Evolutionary conservation across 257 asterid species (phyloP), one percentile per base, ranked within the genome.

Genomic region (Penstemon davidsonii): DNA sequence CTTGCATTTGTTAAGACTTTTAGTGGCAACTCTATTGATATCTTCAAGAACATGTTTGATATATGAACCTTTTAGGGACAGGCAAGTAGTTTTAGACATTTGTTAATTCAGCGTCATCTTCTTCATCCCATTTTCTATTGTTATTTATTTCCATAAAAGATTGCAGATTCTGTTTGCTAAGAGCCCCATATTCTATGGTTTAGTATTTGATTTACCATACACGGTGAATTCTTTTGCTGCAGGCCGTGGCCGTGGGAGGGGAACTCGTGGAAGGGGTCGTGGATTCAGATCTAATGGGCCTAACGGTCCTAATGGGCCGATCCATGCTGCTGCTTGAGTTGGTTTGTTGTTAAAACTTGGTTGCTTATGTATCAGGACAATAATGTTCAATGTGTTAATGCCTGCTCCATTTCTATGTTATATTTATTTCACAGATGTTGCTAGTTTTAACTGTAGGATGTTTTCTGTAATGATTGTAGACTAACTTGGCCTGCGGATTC

Each of bases 201-300:
- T 25, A 45, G 0, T 18, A 8, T 44, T 8, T 62, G 13, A 19
- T 4, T 46, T 63, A 18, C 4, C 18, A 46, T 8, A 8, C 2
- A 39, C 49, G 57, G 43, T 41, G 68, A 15, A 4, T 66, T 51
- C 7, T 43, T 60, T 46, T 58, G 50, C 40, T 52, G 81, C 81
- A 90, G 97, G 98, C 0, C 98, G 97, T 52, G 97, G 93, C 33
- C 92, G 92, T 73, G 91, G 92, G 4, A 78, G 96, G 81, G 95
- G 88, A 42, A 46, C 59, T 25, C 96, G 92, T 73, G 95, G 95
- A 15, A 73, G 91, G 76, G 98, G 90, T 38, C 92, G 91, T 77
- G 97, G 97, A 37, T 81, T 76, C 78, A 82, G 92, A 75, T 62
- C 87, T 8, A 82, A 88, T 43, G 96, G 85, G 40, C 84, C 84